A percentile compares a stretch with the other conserved stretches of the same genome.
Evolutionary conservation across 345 rosid species (phyloP).

Genomic region (Arabis alpina): DNA sequence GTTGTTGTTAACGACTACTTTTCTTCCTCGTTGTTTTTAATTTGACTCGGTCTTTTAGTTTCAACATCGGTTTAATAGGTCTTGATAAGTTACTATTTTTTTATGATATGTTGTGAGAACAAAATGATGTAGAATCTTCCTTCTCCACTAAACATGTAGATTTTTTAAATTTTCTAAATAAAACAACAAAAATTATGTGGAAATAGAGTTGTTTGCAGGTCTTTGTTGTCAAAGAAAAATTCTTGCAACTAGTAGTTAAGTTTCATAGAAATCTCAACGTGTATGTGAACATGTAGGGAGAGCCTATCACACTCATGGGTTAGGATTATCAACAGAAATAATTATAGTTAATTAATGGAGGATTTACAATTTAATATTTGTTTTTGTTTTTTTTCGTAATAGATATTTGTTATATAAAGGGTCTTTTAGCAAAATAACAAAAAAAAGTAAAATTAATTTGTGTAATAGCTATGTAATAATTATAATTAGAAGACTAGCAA

Average conservation of each 20-base stretch:
- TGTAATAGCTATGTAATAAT: too few species aligned
- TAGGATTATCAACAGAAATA: neutral
- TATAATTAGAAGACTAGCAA: too few species aligned
- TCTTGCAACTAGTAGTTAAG: neutral
- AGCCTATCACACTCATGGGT: constrained; percentile 28
- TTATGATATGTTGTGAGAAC: too few species aligned
- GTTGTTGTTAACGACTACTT: constrained; percentile 9
- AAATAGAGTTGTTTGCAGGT: constrained; percentile 38
- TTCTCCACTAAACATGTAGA: too few species aligned
- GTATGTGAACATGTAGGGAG: constrained; percentile 34
- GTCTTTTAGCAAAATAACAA: too few species aligned
- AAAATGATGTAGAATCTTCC: too few species aligned
- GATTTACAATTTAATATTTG: neutral
- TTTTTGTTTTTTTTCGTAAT: too few species aligned
- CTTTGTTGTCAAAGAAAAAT: constrained; percentile 22
- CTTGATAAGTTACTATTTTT: constrained; percentile 4
- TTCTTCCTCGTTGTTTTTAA: constrained; percentile 3
- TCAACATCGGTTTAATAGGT: constrained; percentile 22
- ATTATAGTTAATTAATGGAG: neutral
- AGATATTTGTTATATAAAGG: neutral
- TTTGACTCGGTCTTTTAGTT: constrained; percentile 27
- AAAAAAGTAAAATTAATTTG: too few species aligned
- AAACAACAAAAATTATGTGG: constrained; percentile 39
- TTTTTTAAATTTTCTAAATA: neutral
- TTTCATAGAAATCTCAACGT: constrained; percentile 32